phyloP scores from a whole-genome alignment of 139 green algal species.

The Coelastrella sp. region DNA sequence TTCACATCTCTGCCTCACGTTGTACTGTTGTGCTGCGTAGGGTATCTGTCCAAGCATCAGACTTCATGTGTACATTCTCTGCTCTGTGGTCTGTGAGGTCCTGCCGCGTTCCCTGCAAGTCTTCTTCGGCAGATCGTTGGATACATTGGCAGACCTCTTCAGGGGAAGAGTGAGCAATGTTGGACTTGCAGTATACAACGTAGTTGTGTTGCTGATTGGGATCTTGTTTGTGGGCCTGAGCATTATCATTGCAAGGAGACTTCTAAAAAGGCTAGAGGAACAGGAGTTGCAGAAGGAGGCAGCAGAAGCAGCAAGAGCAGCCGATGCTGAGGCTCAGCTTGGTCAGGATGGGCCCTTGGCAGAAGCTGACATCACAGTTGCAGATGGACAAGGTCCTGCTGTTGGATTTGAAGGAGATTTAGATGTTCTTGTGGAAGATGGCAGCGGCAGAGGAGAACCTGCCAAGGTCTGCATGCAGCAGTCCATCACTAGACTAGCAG shows the following conservation, averaged over 20 bases:
- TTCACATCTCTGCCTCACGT: neutral
- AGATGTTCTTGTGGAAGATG: neutral
- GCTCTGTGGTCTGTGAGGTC: slow-evolving; percentile 5
- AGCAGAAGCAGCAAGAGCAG: neutral
- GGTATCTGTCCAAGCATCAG: slow-evolving; percentile 39
- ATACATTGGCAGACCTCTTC: slow-evolving; percentile 37
- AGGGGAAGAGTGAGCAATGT: slow-evolving; percentile 7
- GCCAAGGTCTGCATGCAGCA: neutral
- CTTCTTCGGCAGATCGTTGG: slow-evolving; percentile 25
- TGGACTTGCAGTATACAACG: slow-evolving; percentile 21
- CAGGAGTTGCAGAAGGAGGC: slow-evolving; percentile 5
- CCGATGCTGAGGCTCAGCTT: neutral
- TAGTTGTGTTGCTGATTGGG: slow-evolving; percentile 8
- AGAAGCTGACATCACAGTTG: neutral
- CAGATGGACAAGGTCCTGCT: neutral
- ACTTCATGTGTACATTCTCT: slow-evolving; percentile 16
- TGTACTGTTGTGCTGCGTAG: slow-evolving; percentile 21
- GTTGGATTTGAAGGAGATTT: neutral
- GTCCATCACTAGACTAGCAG: no score
- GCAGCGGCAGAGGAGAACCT: neutral
- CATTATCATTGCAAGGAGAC: neutral
- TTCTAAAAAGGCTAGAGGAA: neutral
- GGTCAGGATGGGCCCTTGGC: neutral
- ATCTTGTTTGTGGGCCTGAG: neutral
- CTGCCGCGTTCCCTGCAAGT: neutral